These are phyloP conservation scores for Lasiodiplodia theobromae DNA, from an alignment of 2,329 filamentous ascomycete species.

Conservation along the genomic window DNA sequence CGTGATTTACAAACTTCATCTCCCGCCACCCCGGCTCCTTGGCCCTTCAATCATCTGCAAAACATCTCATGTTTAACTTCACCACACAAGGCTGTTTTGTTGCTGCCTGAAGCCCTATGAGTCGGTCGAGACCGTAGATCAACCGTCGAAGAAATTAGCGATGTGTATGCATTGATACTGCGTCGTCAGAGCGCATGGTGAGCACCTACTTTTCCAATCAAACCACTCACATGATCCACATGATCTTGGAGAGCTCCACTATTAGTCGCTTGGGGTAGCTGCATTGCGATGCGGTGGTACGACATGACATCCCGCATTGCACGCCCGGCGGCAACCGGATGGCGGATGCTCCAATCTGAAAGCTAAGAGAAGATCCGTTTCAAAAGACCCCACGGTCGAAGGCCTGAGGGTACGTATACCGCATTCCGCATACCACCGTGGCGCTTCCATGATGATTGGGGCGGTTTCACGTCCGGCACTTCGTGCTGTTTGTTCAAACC, in stretches of 20 bases:
- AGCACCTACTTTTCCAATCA: slow-evolving; percentile 4
- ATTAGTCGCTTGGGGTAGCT: not conserved
- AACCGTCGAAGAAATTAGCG: slow-evolving; percentile 17
- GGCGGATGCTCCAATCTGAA: not conserved
- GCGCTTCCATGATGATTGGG: not conserved
- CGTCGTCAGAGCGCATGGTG: slow-evolving; percentile 1
- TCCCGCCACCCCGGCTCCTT: not conserved
- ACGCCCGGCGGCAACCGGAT: not conserved
- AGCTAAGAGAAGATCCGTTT: slow-evolving; percentile 1
- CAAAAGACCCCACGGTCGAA: not conserved
- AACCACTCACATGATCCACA: not conserved
- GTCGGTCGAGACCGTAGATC: slow-evolving; percentile 18
- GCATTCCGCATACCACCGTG: not conserved
- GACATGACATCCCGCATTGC: slow-evolving; percentile 1
- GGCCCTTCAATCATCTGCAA: slow-evolving; percentile 12
- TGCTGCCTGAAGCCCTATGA: slow-evolving; percentile 11
- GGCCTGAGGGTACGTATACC: not conserved
- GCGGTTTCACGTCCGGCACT: slow-evolving; percentile 13
- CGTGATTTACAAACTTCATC: slow-evolving; percentile 15
- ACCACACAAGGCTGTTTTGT: not conserved
- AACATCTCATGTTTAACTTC: slow-evolving; percentile 9
- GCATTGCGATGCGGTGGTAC: slow-evolving; percentile 9
- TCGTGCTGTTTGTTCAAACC: slow-evolving; percentile 17
- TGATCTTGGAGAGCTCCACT: slow-evolving; percentile 8
- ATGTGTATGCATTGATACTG: slow-evolving; percentile 12